Base-by-base conservation (phyloP, 305 asterid genomes). In the Solanum hybrid region DNA sequence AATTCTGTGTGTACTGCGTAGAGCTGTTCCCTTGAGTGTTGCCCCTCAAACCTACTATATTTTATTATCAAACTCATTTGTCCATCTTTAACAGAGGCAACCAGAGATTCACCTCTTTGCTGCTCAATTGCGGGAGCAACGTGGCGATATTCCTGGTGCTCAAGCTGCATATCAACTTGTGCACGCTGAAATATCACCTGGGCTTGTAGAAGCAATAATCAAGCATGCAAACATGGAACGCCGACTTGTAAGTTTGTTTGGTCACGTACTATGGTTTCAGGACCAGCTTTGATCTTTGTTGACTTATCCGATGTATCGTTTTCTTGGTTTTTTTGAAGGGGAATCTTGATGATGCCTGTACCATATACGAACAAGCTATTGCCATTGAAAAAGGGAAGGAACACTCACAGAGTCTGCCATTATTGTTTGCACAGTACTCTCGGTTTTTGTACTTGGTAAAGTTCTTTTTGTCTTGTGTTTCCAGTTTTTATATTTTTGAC, bases 191-290 rank as follows among this genome's bases (percentile, higher is more conserved):
- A 96, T 97, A 91, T 95, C 99, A 80, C 99, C 99, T 24, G 99
- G 99, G 74, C 99, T 96, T 91, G 92, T 97, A 77, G 99, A 96
- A 95, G 99, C 99, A 4, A 95, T 95, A 81, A 93, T 96, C 77
- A 98, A 94, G 95, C 99, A 98, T 92, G 98, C 99, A 36, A 98
- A 98, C 95, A 98, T 98, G 99, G 99, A 98, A 89, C 92, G 91
- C 80, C 95, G 99, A 90, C 96, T 92, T 82, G 99, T 98, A 95
- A 94, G 96, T 61, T 37, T 57, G 61, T 75, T 90, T 57, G 26
- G 40, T 67, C 26, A 76, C 87, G 26, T 57, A 29, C 79, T 78
- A 61, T 5, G 40, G 35, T 20, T 77, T 91, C 42, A 22, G 76
- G 76, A 85, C 28, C 40, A 51, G 46, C 6, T 85, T 85, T 85